phyloP scores from a whole-genome alignment of 345 rosid genomes.

The Lepidium aucheri region DNA sequence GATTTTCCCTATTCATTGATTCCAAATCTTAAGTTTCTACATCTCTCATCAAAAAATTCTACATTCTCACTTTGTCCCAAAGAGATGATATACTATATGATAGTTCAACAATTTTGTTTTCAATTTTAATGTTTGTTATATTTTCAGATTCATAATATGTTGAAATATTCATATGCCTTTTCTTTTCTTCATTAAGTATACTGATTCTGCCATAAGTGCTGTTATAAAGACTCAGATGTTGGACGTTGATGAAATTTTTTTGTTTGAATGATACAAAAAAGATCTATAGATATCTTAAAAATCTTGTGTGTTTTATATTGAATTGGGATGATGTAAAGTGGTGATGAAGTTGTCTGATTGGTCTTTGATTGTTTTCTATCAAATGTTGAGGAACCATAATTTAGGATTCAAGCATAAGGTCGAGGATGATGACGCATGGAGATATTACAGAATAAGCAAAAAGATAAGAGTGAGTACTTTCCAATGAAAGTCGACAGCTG shows the following conservation, averaged over 20 bases:
- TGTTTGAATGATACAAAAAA: not conserved
- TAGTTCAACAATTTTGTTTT: constrained; percentile 4
- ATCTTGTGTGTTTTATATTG: not conserved
- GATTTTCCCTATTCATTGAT: not conserved
- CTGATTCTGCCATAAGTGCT: not conserved
- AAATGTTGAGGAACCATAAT: not conserved
- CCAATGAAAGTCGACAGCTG: constrained; percentile 8
- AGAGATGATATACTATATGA: constrained; percentile 5
- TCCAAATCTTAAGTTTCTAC: not conserved
- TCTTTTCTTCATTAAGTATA: not conserved
- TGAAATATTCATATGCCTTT: not conserved
- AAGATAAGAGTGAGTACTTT: not conserved
- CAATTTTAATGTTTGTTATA: not conserved
- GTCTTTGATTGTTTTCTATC: not conserved
- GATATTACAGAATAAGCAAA: not conserved
- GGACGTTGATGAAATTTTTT: not conserved
- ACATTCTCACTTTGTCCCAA: not conserved
- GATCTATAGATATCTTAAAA: not conserved
- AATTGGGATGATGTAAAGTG: not conserved
- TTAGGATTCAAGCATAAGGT: not conserved
- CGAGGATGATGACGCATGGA: not conserved
- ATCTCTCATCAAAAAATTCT: not conserved
- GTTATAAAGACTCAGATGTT: not conserved
- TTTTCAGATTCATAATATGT: not conserved
- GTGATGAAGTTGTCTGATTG: not conserved